A percentile compares a stretch with the other conserved stretches of the same genome.
Evolutionary conservation across 1,139 yeast species (phyloP).

Genomic region (Yamadazyma atmosphaerica): DNA sequence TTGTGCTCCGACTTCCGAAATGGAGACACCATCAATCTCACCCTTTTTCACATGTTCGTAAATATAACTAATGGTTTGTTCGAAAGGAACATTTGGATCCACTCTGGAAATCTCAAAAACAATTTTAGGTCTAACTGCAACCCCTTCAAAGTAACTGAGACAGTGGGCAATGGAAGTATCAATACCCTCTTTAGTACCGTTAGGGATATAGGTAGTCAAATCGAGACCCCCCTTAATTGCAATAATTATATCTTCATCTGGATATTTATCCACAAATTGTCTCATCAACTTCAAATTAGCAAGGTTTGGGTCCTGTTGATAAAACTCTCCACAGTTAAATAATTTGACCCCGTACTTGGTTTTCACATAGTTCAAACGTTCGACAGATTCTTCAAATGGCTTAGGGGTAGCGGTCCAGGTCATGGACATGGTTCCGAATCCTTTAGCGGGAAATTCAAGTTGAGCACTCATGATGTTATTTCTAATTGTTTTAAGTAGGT

Average conservation of each 20-base stretch:
- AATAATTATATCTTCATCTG: slow-evolving; percentile 54
- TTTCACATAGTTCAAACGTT: slow-evolving; percentile 45
- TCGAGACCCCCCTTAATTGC: slow-evolving; percentile 59
- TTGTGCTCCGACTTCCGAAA: slow-evolving; percentile 67
- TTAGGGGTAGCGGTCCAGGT: slow-evolving; percentile 54
- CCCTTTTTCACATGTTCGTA: slow-evolving; percentile 56
- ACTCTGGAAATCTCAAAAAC: slow-evolving; percentile 72
- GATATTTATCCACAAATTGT: slow-evolving; percentile 48
- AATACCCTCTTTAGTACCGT: slow-evolving; percentile 50
- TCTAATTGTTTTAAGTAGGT: too few relatives aligned
- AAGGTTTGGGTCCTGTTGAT: slow-evolving; percentile 49
- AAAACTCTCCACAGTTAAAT: slow-evolving; percentile 78
- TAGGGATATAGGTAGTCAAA: slow-evolving; percentile 37
- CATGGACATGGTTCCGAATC: slow-evolving; percentile 67
- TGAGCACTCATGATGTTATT: slow-evolving; percentile 8
- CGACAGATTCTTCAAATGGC: slow-evolving; percentile 48
- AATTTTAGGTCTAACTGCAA: slow-evolving; percentile 43
- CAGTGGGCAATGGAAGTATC: slow-evolving; percentile 51
- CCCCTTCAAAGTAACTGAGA: slow-evolving; percentile 34
- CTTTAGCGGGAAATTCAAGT: slow-evolving; percentile 21
- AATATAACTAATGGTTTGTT: slow-evolving; percentile 50
- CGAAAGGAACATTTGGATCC: slow-evolving; percentile 49
- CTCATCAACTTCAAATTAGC: slow-evolving; percentile 48
- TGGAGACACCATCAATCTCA: slow-evolving; percentile 61
- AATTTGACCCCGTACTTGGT: slow-evolving; percentile 51